These are phyloP conservation scores for Fusarium metavorans DNA, from an alignment of 2,329 filamentous ascomycete species.

Conservation along the genomic window DNA sequence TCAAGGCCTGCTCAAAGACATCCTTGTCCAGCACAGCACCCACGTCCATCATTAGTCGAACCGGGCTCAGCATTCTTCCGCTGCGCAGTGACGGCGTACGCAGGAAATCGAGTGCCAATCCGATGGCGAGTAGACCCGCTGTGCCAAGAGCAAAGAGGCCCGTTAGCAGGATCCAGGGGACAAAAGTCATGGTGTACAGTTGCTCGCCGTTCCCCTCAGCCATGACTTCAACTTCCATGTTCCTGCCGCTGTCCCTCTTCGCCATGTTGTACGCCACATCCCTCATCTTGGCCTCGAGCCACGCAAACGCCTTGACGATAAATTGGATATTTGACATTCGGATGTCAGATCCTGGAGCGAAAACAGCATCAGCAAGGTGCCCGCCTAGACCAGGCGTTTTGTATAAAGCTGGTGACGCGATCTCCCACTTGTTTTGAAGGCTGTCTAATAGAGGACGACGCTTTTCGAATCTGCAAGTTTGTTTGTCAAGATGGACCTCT, in stretches of 20 bases:
- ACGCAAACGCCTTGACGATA: background rate
- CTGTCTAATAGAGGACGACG: background rate
- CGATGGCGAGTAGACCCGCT: background rate
- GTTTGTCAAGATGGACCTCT: background rate
- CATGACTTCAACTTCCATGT: background rate
- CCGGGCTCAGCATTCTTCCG: background rate
- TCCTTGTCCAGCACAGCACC: background rate
- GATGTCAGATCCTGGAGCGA: background rate
- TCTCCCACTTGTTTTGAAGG: background rate
- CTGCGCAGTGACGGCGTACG: background rate
- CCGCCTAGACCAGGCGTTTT: background rate
- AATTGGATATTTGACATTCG: background rate
- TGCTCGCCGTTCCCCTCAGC: background rate
- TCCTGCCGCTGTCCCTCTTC: background rate
- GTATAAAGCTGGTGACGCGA: background rate
- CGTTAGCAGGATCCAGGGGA: background rate
- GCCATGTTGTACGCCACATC: background rate
- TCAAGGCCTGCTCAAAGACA: background rate
- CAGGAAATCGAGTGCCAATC: background rate
- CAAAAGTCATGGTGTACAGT: background rate
- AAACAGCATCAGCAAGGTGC: background rate
- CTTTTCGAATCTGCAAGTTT: background rate
- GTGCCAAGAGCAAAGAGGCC: background rate
- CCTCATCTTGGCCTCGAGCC: background rate
- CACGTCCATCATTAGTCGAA: background rate